Percentiles rank a stretch among this genome's conserved stretches.
phyloP scores from a whole-genome alignment of 306 rosid species.

The Cyamopsis tetragonoloba region DNA sequence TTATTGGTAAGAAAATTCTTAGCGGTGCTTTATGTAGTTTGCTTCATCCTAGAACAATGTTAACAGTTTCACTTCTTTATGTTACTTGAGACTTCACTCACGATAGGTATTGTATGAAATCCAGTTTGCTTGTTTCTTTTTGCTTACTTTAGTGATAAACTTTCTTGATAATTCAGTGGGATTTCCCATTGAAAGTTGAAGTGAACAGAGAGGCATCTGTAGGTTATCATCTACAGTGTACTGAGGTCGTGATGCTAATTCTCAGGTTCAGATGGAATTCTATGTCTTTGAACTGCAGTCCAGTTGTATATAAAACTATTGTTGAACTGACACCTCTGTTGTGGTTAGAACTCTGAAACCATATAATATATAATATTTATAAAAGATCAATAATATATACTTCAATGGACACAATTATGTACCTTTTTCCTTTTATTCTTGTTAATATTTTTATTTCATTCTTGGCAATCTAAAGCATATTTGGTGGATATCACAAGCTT shows the following conservation, averaged over 20 bases:
- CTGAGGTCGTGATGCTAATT: slow-evolving; percentile 15
- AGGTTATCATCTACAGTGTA: slow-evolving; percentile 9
- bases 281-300: not conserved
- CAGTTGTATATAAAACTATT: not conserved
- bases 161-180: slow-evolving; percentile 8
- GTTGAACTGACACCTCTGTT: not conserved
- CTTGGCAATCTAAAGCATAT: not conserved
- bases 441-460: slow-evolving; percentile 1
- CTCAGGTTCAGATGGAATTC: not conserved
- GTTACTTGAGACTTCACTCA: slow-evolving; percentile 22
- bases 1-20: slow-evolving; percentile 69
- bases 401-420: not conserved
- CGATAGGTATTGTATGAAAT: slow-evolving; percentile 2
- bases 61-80: slow-evolving; percentile 18
- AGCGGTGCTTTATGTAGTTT: slow-evolving; percentile 40
- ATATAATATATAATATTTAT: slow-evolving; percentile 4
- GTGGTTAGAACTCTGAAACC: not conserved
- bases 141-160: slow-evolving; percentile 15
- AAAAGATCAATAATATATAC: not conserved
- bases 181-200: slow-evolving; percentile 10
- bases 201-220: slow-evolving; percentile 7
- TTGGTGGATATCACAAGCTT: slow-evolving; percentile 1
- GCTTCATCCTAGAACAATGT: slow-evolving; percentile 27
- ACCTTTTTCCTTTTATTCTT: not conserved
- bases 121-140: slow-evolving; percentile 22